Conservation (phyloP, 1,139 yeast species). For the Magnusiomyces starmeri region DNA sequence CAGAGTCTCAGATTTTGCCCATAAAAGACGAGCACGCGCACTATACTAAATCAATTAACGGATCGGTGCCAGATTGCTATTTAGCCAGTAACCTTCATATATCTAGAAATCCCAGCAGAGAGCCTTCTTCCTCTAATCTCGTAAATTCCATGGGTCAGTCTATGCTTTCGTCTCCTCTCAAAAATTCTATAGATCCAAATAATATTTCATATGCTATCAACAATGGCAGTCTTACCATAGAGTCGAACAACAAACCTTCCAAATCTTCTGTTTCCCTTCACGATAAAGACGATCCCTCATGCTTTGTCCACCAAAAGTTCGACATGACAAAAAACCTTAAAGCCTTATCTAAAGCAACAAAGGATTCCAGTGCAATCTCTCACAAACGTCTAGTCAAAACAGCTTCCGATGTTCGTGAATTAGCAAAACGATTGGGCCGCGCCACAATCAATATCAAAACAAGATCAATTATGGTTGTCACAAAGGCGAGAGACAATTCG, state of each 20-base stretch:
- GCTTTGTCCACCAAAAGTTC: slow-evolving; percentile 23
- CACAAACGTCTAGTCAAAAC: slow-evolving; percentile 46
- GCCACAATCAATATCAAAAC: slow-evolving; percentile 70
- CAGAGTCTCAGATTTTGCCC: background rate
- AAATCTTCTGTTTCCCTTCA: too few species aligned
- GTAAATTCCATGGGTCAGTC: background rate
- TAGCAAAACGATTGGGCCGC: slow-evolving; percentile 65
- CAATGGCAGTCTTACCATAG: background rate
- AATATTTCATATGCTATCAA: background rate
- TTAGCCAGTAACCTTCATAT: background rate
- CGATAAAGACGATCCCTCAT: slow-evolving; percentile 1
- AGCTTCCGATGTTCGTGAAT: slow-evolving; percentile 76
- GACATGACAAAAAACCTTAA: slow-evolving; percentile 22
- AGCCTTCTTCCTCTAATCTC: background rate
- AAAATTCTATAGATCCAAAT: background rate
- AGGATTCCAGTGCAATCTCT: slow-evolving; percentile 17
- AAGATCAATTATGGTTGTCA: slow-evolving; percentile 66
- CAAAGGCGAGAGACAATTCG: slow-evolving; percentile 79
- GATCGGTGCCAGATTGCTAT: background rate
- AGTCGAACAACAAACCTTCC: background rate
- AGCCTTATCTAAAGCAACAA: slow-evolving; percentile 20
- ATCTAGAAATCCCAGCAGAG: background rate
- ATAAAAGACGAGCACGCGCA: background rate
- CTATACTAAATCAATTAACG: background rate
- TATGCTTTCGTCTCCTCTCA: background rate